Evolutionary conservation across 176 grass and related monocot species (phyloP).

Genomic region (Tillandsia fasciculata): DNA sequence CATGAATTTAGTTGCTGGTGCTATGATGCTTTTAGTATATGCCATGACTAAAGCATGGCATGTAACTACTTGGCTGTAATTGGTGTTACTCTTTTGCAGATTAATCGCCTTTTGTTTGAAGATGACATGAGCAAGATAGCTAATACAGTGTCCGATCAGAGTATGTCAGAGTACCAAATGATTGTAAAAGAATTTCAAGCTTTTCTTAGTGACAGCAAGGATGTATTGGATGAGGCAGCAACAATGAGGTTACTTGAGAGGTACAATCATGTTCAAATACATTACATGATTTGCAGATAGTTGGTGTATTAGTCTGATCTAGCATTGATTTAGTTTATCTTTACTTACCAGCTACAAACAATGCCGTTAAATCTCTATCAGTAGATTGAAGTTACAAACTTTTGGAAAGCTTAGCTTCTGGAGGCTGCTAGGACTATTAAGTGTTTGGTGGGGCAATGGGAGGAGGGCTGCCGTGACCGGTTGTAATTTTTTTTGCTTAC

Average conservation of each 20-base stretch:
- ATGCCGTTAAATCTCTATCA: too few relatives aligned
- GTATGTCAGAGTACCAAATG: conserved; percentile 54
- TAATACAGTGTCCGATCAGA: conserved; percentile 31
- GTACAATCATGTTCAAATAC: conserved; percentile 16
- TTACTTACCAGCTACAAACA: too few relatives aligned
- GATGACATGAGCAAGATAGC: conserved; percentile 36
- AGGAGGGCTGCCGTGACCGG: too few relatives aligned
- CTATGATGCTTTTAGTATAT: not conserved
- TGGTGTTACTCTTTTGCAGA: conserved; percentile 38
- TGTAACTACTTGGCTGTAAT: not conserved
- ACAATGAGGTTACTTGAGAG: conserved; percentile 88
- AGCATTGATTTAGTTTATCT: too few relatives aligned
- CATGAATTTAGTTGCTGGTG: too few relatives aligned
- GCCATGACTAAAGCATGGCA: not conserved
- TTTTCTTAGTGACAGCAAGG: conserved; percentile 94
- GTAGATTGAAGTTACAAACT: too few relatives aligned
- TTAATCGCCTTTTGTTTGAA: conserved; percentile 92
- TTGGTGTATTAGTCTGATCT: too few relatives aligned
- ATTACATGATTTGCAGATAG: not conserved
- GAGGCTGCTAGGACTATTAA: too few relatives aligned
- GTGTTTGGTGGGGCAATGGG: too few relatives aligned
- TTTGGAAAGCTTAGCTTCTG: too few relatives aligned
- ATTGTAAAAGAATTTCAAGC: conserved; percentile 72
- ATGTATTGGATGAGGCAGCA: conserved; percentile 92
- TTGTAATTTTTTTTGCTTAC: too few relatives aligned